Evolutionary conservation across 108 stramenopile species (phyloP), one percentile per base, ranked within the genome.

Genomic region (Nitzschia palea): DNA sequence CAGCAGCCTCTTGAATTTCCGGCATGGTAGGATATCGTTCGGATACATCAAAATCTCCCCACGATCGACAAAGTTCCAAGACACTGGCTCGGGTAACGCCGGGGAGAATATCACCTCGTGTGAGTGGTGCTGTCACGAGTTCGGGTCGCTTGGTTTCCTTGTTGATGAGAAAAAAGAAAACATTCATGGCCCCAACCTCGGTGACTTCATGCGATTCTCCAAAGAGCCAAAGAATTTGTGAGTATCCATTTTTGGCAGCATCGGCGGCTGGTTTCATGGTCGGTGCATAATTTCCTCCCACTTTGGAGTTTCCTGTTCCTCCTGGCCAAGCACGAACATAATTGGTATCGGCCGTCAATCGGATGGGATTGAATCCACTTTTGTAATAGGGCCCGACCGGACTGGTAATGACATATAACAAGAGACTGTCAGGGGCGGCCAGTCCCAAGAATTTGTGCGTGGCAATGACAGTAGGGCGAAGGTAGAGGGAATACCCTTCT

Each of bases 151-250:
- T 70, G 48, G 67, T 75, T n/a, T 83, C 78, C 50, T 79, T 69
- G 48, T 92, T 92, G 18, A 76, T 65, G 42, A 86, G 44, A 33
- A 91, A 65, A 64, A 97, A 90, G 74, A 99, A 98, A 26, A 99
- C 80, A 80, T 99, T 99, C 98, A 99, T 99, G 3, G 95, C 87
- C 26, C 98, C 98, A 6, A 96, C 97, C 72, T 99, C 98, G 1
- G 98, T 97, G 8, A 97, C 76, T 61, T 84, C 74, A 61, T 95
- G 78, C 36, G 92, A 67, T 4, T 95, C 86, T 15, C 96, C 96
- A 70, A 95, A 95, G 34, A 97, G 62, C 97, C 96, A 99, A 29
- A 99, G 76, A 48, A 97, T 79, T 77, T 99, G 93, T 1, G 82
- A 70, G 79, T 86, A 96, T 9, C 95, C 98, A 32, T 72, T 43